These are phyloP conservation scores for Suillus fuscotomentosus DNA, from an alignment of 768 basidiomycete species.

Conservation along the genomic window DNA sequence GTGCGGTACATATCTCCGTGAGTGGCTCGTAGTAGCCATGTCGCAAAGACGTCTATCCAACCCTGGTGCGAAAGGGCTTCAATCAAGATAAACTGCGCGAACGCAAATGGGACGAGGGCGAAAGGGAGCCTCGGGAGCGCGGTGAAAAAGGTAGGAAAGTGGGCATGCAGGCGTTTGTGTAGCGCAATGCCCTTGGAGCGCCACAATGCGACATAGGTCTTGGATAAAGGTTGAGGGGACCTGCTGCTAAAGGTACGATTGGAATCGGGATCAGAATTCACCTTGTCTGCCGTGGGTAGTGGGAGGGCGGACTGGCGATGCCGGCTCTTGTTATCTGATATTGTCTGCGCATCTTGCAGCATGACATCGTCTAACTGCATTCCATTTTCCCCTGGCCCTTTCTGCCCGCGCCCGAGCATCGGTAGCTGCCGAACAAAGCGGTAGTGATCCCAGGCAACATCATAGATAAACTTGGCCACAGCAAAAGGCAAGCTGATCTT, in stretches of 20 bases:
- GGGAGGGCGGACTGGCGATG: background rate
- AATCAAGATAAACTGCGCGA: constrained; percentile 93
- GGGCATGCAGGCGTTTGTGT: constrained; percentile 17
- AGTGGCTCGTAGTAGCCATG: constrained; percentile 56
- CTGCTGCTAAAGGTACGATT: constrained; percentile 4
- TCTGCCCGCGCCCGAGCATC: constrained; percentile 13
- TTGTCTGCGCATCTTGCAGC: background rate
- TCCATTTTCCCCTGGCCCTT: background rate
- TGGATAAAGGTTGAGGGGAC: background rate
- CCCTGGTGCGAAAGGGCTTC: constrained; percentile 78
- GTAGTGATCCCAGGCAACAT: constrained; percentile 60
- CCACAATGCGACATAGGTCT: background rate
- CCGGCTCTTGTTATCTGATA: background rate
- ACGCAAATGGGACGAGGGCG: constrained; percentile 85
- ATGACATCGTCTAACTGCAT: background rate
- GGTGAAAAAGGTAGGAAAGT: constrained; percentile 72
- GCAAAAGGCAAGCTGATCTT: constrained; percentile 84
- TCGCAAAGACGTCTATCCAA: constrained; percentile 84
- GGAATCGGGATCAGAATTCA: background rate
- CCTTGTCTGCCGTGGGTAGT: background rate
- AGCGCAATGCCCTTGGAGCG: constrained; percentile 1
- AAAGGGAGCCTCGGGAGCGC: constrained; percentile 73
- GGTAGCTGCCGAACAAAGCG: constrained; percentile 31
- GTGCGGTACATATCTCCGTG: constrained; percentile 42
- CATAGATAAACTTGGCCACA: constrained; percentile 64